phyloP scores from a whole-genome alignment of 768 basidiomycete species.

The Daedaleopsis sinensis region DNA sequence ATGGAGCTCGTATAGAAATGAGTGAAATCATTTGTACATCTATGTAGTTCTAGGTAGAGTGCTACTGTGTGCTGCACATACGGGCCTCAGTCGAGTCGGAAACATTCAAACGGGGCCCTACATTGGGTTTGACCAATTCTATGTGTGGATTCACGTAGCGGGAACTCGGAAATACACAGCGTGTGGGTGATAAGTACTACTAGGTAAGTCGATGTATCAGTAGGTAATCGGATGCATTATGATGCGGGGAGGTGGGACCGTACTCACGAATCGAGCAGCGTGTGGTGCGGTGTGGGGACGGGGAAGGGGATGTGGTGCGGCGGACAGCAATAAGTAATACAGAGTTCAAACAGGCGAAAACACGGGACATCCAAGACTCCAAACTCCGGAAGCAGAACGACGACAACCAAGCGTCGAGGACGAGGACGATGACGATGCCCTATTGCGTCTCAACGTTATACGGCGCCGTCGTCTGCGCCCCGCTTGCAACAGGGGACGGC shows the following conservation, averaged over 20 bases:
- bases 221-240: not conserved
- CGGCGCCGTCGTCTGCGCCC: conserved; percentile 4
- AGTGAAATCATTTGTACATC: no score
- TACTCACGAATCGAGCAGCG: no score
- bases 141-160: not conserved
- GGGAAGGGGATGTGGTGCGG: not conserved
- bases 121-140: not conserved
- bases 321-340: not conserved
- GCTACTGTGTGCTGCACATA: no score
- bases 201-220: conserved; percentile 6
- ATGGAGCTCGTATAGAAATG: no score
- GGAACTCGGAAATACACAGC: conserved; percentile 4
- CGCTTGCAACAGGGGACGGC: not conserved
- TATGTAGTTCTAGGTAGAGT: no score
- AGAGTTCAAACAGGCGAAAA: not conserved
- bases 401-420: not conserved
- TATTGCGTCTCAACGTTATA: conserved; percentile 17
- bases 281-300: not conserved
- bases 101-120: not conserved
- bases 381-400: not conserved
- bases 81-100: no score
- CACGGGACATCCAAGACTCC: not conserved
- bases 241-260: no score
- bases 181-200: conserved; percentile 11
- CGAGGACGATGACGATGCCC: not conserved